Evolutionary conservation across 768 basidiomycete species (phyloP), one percentile per base, ranked within the genome.

Genomic region (Russula virescens): DNA sequence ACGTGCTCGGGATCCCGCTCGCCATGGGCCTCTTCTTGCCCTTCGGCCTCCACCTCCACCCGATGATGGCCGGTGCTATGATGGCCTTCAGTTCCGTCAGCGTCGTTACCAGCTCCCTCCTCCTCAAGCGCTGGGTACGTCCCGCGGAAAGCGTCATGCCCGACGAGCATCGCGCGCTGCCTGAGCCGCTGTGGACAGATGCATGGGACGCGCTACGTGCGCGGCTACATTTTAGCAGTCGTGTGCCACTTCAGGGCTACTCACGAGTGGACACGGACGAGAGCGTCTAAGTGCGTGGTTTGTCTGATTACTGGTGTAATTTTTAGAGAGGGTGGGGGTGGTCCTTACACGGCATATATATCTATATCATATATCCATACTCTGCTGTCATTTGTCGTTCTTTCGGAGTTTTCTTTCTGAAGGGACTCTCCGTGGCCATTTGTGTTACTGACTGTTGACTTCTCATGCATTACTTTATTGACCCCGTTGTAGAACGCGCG

Each of bases 11-110:
- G 58, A 96, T 99, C 62, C 97, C 97, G 19, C 84, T 98, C 50
- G 97, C 97, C 23, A 99, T 99, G 97, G 97, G 97, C 26, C 61
- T 98, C 51, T 87, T 99, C 77, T 80, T 98, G 14, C 97, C 97
- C 0, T 82, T 93, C 72, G 94, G 94, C 16, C 67, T 96, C 31
- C 92, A 94, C 73, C 85, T 98, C 72, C 97, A 94, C 69, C 97
- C 97, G 10, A 98, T 98, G 96, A 85, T 94, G 77, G 94, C 97
- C 0, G 96, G 93, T n/a, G 93, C 88, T 3, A 95, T 95, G 28
- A 99, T 99, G 97, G 97, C 97, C 26, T 94, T 94, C 73, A 95
- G 92, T 38, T 92, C 89, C 68, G 96, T 98, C 42, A 94, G 91
- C 67, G 97, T 99, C 55, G 96, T 99, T 18, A 85, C 83, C 28